Evolutionary conservation across 352 stramenopile species (phyloP).

Genomic region (Pythium monospermum): DNA sequence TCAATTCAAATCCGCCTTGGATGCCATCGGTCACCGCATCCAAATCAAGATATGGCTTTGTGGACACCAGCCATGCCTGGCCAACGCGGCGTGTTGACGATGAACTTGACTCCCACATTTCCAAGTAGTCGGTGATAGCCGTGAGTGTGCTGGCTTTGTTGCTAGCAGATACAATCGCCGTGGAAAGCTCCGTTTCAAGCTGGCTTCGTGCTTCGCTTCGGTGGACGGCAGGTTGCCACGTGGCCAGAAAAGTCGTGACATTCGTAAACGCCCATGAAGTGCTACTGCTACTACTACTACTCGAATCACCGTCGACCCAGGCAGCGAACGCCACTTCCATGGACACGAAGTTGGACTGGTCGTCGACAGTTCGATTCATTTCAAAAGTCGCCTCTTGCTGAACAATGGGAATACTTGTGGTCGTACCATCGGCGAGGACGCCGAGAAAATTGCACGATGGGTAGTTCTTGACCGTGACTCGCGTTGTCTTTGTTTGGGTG

Average conservation of each 20-base stretch:
- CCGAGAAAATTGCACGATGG: constrained; percentile 50
- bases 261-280: constrained; percentile 41
- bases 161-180: background rate
- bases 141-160: background rate
- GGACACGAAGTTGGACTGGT: constrained; percentile 19
- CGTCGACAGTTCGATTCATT: constrained; percentile 32
- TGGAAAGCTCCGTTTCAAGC: constrained; percentile 14
- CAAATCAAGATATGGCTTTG: constrained; percentile 33
- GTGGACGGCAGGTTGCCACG: constrained; percentile 49
- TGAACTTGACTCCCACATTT: constrained; percentile 43
- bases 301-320: constrained; percentile 29
- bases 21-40: constrained; percentile 25
- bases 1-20: constrained; percentile 56
- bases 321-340: constrained; percentile 31
- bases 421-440: constrained; percentile 22
- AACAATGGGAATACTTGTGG: constrained; percentile 14
- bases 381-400: constrained; percentile 45
- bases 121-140: constrained; percentile 30
- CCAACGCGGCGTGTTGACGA: constrained; percentile 24
- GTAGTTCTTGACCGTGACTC: constrained; percentile 30
- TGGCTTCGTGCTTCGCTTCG: constrained; percentile 7
- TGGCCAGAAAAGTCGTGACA: constrained; percentile 26
- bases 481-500: constrained; percentile 24
- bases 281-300: too few relatives aligned
- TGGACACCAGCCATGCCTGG: constrained; percentile 35